Base-by-base conservation (phyloP, 2,329 filamentous ascomycete genomes). In the Ophiostoma sp. region DNA sequence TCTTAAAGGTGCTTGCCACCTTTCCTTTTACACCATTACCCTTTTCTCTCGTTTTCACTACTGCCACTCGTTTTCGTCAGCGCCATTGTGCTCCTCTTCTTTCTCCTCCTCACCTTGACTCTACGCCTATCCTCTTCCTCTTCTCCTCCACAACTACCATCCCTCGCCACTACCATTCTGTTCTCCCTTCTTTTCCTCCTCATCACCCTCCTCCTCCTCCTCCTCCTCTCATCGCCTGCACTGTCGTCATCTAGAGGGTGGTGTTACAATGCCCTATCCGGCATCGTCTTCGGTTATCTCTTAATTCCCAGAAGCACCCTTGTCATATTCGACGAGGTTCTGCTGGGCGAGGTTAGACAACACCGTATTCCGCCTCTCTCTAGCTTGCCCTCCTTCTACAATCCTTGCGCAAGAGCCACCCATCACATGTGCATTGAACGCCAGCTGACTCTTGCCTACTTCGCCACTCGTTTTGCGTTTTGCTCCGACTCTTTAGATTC, bases 181-280 rank as follows among this genome's bases (percentile, higher is more conserved):
- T 52, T 60, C 7, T 36, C 35, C 11, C 67, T 60, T 48, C 44
- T 48, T 48, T 64, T 41, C 20, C 64, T 54, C 60, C 27, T 17
- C 23, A 2, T 27, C 41, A 31, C 36, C 35, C 31, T 36, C 57
- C 7, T 64, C 44, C 20, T 10, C 33, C 35, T 64, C 44, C n/a
- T 11, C 33, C 35, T 41, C 39, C 33, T 23, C 23, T 35, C 27
- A 27, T 67, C 65, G 35, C 48, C 39, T 35, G 5, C 23, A 15
- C 33, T 36, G 35, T 67, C 52, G 44, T 33, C 65, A n/a, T 69
- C 27, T 39, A 33, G 31, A 69, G 71, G 27, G 57, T 33, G 36
- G 66, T 57, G 67, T 67, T 67, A 72, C 72, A 71, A 73, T 72
- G 72, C 70, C 54, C 71, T 65, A 57, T 60, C 67, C 69, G 67